Evolutionary conservation across 306 rosid genomes (phyloP).

Genomic region (Lupinus albus): DNA sequence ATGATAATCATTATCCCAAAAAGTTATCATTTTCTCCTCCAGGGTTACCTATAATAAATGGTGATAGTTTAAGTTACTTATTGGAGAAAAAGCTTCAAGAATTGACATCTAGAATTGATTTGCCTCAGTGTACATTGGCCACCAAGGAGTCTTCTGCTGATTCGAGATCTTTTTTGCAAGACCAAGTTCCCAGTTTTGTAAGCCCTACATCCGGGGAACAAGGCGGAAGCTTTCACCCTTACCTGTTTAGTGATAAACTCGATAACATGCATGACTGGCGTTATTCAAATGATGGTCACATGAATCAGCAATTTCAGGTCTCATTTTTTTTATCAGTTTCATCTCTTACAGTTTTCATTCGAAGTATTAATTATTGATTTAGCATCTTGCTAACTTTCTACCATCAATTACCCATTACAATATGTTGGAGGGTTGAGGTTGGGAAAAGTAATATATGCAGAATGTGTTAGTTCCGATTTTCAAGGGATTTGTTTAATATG

Average conservation of each 20-base stretch:
- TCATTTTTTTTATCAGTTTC: conserved; percentile 33
- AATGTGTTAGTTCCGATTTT: neutral
- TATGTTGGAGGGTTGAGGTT: conserved; percentile 12
- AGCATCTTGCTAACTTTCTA: conserved; percentile 8
- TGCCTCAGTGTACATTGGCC: conserved; percentile 48
- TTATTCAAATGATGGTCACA: conserved; percentile 48
- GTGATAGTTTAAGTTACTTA: conserved; percentile 72
- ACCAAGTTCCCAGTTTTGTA: conserved; percentile 39
- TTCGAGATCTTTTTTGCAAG: conserved; percentile 49
- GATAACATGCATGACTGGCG: conserved; percentile 25
- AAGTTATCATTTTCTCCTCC: conserved; percentile 53
- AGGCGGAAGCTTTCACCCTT: conserved; percentile 36
- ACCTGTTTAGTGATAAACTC: conserved; percentile 40
- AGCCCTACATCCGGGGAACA: conserved; percentile 43
- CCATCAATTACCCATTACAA: conserved; percentile 8
- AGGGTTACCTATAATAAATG: conserved; percentile 51
- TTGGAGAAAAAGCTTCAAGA: conserved; percentile 90
- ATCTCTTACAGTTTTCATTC: conserved; percentile 14
- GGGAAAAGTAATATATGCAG: conserved; percentile 3
- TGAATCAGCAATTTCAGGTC: conserved; percentile 65
- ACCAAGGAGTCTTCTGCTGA: conserved; percentile 51
- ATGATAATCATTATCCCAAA: conserved; percentile 43
- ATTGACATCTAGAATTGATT: conserved; percentile 63
- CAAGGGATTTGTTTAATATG: neutral
- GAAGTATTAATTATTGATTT: conserved; percentile 23